phyloP scores from a whole-genome alignment of 192 early-diverging fungal genomes.

The Coemansia sp. region DNA sequence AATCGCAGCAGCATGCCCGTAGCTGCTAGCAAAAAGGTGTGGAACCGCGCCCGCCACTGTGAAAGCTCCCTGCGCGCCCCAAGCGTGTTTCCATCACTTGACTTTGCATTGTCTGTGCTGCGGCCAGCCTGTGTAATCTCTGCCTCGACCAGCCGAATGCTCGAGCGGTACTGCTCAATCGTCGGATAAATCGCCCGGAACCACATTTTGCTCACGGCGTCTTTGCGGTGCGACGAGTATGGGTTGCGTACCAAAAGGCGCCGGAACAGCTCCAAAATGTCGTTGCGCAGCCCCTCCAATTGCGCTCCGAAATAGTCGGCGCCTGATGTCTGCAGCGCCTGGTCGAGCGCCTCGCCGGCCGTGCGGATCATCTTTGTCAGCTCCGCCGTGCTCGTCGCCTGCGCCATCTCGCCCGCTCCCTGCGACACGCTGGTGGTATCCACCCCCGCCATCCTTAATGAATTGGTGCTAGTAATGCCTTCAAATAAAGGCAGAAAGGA shows the following conservation, averaged over 20 bases:
- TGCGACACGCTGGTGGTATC: not conserved
- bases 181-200: slow-evolving; percentile 37
- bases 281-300: slow-evolving; percentile 33
- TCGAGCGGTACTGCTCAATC: slow-evolving; percentile 48
- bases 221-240: slow-evolving; percentile 47
- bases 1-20: slow-evolving; percentile 30
- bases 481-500: no score
- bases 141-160: slow-evolving; percentile 34
- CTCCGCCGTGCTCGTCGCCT: slow-evolving; percentile 39
- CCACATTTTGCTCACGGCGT: slow-evolving; percentile 50
- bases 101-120: not conserved
- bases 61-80: slow-evolving; percentile 26
- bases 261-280: slow-evolving; percentile 43
- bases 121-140: not conserved
- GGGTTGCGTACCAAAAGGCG: slow-evolving; percentile 47
- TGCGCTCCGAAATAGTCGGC: slow-evolving; percentile 35
- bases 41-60: slow-evolving; percentile 40
- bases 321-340: slow-evolving; percentile 17
- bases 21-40: slow-evolving; percentile 37
- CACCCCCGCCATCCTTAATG: slow-evolving; percentile 5
- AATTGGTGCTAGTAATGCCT: not conserved
- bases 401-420: slow-evolving; percentile 5
- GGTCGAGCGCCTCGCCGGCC: slow-evolving; percentile 30
- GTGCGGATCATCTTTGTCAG: slow-evolving; percentile 42
- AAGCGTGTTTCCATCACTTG: slow-evolving; percentile 1